Evolutionary conservation across 176 grass and related monocot genomes (phyloP), one percentile per base, ranked within the genome.

Genomic region (Poa pratensis): DNA sequence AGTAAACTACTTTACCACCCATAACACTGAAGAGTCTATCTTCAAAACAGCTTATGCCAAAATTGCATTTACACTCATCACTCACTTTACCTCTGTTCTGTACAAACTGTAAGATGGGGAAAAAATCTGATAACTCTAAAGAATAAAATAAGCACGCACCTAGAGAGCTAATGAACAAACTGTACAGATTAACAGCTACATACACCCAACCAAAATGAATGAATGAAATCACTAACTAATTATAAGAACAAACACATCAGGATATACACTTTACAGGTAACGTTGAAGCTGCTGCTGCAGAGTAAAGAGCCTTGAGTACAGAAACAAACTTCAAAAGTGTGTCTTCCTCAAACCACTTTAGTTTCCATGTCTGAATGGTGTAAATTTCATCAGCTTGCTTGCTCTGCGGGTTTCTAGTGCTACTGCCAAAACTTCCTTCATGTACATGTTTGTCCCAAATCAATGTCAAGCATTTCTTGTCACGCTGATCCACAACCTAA

Each of bases 211-310:
- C 28, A 86, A 92, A 65, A 99, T 79, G 86, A 99, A 99, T 96
- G 82, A 92, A 96, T 89, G 83, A 89, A 96, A 96, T 89, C 73
- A 78, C 83, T 77, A 78, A 50, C 54, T 45, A 80, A 67, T 70
- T 90, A 88, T 43, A 84, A 76, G 67, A 86, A 89, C 52, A 61
- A 61, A 85, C 48, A 86, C 42, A 87, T 91, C 78, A 94, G 39
- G 88, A 91, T 86, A 85, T 91, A 88, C 90, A 92, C 67, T 99
- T 91, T 66, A 96, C 91, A 88, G 81, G 88, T 83, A 96, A 92
- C 76, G 94, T 65, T 18, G 88, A 86, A 63, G 80, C 30, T 48
- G 73, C 80, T 72, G 67, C 64, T 60, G 87, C 73, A 49, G 27
- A 83, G 86, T 91, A 86, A 49, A 95, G 80, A 49, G 96, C 91